These are phyloP conservation scores for Arthrinium phaeospermum DNA, from an alignment of 2,329 filamentous ascomycete species.

Conservation along the genomic window DNA sequence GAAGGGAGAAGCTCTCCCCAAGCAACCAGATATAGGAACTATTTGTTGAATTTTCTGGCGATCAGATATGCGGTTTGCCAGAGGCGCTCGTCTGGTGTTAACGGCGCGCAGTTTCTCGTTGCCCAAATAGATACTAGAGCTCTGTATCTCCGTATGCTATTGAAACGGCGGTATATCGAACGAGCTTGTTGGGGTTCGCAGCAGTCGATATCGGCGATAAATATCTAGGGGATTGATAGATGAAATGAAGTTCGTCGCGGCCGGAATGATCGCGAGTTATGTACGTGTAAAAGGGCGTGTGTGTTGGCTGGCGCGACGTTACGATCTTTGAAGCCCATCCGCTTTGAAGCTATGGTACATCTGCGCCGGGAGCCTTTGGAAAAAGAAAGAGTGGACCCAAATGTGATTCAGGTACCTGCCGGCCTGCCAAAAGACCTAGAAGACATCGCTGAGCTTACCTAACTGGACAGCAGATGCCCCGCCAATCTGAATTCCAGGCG, in stretches of 20 bases:
- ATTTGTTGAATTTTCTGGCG: background rate
- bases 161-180: background rate
- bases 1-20: slow-evolving; percentile 11
- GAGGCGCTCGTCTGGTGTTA: background rate
- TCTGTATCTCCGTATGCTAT: background rate
- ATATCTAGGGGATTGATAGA: background rate
- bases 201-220: background rate
- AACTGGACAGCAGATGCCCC: background rate
- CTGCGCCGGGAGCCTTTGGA: background rate
- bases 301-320: background rate
- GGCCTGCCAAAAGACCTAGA: background rate
- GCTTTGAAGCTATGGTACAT: background rate
- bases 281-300: background rate
- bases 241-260: background rate
- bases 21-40: background rate
- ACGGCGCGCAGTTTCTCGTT: background rate
- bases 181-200: background rate
- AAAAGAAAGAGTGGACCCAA: background rate
- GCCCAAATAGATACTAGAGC: background rate
- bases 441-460: background rate
- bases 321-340: background rate
- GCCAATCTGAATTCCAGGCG: background rate
- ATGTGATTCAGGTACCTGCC: background rate
- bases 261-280: background rate
- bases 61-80: background rate